Percentiles rank a stretch among this genome's conserved stretches.
phyloP scores from a whole-genome alignment of 805 yeast species.

The Kuraishia piskuri region DNA sequence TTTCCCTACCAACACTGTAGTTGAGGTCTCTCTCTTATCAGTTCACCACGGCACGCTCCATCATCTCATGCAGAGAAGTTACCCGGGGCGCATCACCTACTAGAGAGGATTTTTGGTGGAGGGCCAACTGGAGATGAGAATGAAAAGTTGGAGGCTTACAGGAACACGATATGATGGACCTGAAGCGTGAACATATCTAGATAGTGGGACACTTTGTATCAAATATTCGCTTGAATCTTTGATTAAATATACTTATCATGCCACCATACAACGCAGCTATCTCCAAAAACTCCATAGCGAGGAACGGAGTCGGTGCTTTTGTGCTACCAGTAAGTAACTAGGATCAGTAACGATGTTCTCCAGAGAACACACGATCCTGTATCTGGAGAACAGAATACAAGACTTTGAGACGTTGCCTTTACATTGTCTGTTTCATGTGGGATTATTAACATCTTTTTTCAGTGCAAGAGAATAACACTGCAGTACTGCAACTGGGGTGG shows the following conservation, averaged over 20 bases:
- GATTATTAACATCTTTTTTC: constrained; percentile 4
- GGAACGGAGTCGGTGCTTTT: constrained; percentile 73
- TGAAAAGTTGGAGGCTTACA: neutral
- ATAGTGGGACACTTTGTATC: neutral
- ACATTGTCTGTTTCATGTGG: neutral
- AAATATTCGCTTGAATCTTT: too few relatives aligned
- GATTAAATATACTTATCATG: neutral
- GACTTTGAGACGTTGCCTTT: too few relatives aligned
- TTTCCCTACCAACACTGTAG: too few relatives aligned
- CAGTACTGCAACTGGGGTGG: constrained; percentile 96
- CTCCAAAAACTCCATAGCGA: constrained; percentile 47
- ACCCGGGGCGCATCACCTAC: neutral
- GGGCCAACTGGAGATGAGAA: neutral
- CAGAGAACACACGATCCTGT: too few relatives aligned
- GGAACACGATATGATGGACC: neutral
- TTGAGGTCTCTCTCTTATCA: neutral
- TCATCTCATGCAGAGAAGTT: neutral
- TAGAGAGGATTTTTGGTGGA: neutral
- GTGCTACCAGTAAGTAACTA: constrained; percentile 37
- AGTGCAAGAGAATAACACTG: constrained; percentile 64
- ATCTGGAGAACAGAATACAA: too few relatives aligned
- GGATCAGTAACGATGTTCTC: neutral
- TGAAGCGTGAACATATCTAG: too few relatives aligned
- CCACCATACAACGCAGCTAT: constrained; percentile 28
- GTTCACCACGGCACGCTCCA: neutral